These are phyloP conservation scores for Penicillium psychrofluorescens DNA, from an alignment of 495 filamentous ascomycete species.

Conservation along the genomic window DNA sequence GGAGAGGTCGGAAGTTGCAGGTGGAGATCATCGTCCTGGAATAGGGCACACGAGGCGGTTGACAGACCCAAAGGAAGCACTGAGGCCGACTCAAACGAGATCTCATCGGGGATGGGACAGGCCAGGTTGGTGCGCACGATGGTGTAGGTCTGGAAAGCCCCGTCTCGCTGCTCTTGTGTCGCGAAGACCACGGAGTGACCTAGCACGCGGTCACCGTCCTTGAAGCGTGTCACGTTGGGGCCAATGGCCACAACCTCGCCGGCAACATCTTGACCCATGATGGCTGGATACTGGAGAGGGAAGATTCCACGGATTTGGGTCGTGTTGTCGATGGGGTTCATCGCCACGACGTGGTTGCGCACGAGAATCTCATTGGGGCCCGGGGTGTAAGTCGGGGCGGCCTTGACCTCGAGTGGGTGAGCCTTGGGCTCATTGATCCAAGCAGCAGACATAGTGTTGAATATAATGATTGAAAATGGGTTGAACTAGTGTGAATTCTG, in stretches of 20 bases:
- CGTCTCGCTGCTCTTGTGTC: constrained; percentile 13
- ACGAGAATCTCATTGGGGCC: constrained; percentile 16
- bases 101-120: constrained; percentile 31
- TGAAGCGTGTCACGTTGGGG: constrained; percentile 21
- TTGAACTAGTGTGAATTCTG: no score
- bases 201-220: constrained; percentile 36
- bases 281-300: constrained; percentile 14
- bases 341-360: constrained; percentile 21
- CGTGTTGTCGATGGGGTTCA: constrained; percentile 13
- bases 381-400: constrained; percentile 20
- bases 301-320: no score
- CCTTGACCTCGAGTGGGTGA: constrained; percentile 15
- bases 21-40: constrained; percentile 9
- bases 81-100: constrained; percentile 38
- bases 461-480: no score
- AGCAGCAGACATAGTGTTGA: constrained; percentile 16
- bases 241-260: constrained; percentile 34
- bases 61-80: constrained; percentile 16
- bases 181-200: constrained; percentile 15
- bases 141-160: constrained; percentile 42
- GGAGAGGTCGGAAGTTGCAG: constrained; percentile 1
- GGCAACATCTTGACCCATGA: constrained; percentile 36
- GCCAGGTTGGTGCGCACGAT: constrained; percentile 22
- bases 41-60: constrained; percentile 11
- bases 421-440: constrained; percentile 1